phyloP scores from a whole-genome alignment of 495 filamentous ascomycete genomes.

The Cercophora samala region DNA sequence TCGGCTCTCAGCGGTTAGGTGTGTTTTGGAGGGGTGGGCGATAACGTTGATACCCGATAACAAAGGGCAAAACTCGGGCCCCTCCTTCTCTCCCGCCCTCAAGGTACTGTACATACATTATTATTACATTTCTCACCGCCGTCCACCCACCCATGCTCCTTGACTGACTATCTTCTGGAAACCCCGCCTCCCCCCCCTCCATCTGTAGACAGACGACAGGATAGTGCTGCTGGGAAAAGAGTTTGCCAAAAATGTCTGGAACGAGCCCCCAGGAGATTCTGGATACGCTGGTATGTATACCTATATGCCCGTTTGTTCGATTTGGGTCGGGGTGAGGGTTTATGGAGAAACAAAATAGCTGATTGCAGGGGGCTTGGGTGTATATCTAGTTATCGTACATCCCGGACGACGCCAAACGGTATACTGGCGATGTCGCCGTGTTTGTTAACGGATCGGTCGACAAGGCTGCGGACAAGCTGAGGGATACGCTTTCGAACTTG shows the following conservation, averaged over 20 bases:
- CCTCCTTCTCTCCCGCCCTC: neutral
- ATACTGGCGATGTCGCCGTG: constrained; percentile 56
- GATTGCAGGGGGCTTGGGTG: neutral
- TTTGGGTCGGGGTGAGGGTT: neutral
- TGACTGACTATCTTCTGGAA: neutral
- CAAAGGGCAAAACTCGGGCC: neutral
- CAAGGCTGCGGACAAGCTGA: constrained; percentile 57
- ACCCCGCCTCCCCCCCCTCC: neutral
- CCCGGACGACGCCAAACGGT: constrained; percentile 58
- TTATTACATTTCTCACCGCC: neutral
- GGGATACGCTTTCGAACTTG: constrained; percentile 60
- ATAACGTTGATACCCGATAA: neutral
- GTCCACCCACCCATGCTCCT: neutral
- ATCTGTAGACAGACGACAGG: neutral
- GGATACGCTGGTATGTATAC: neutral
- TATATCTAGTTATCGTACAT: neutral
- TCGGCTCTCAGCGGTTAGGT: neutral
- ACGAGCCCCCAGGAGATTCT: neutral
- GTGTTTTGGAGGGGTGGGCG: neutral
- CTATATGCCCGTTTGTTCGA: neutral
- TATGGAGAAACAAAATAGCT: neutral
- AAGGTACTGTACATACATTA: neutral
- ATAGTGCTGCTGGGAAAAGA: neutral
- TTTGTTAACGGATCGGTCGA: constrained; percentile 76
- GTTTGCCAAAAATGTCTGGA: neutral